These are phyloP conservation scores for Epithemia pelagica DNA, from an alignment of 108 stramenopile genomes.

Conservation along the genomic window DNA sequence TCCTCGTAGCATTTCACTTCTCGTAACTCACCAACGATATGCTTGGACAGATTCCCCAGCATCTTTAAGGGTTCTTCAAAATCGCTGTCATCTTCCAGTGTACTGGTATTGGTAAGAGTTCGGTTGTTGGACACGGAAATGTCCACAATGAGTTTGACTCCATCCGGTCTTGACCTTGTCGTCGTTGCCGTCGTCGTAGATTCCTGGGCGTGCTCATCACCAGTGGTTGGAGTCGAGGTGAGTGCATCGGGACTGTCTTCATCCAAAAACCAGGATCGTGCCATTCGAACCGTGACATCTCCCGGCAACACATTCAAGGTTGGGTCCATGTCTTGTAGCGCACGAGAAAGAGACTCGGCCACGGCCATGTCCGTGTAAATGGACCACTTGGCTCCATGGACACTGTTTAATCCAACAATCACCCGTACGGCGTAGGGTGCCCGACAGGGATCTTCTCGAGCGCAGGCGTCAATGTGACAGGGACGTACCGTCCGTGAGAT, in stretches of 20 bases:
- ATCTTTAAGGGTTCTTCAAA: not conserved
- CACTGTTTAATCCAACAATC: slow-evolving; percentile 51
- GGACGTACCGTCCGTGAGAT: slow-evolving; percentile 35
- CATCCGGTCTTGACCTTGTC: not conserved
- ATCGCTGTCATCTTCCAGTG: not conserved
- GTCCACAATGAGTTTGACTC: slow-evolving; percentile 29
- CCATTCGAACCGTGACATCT: slow-evolving; percentile 34
- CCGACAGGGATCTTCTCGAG: slow-evolving; percentile 57
- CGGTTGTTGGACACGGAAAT: slow-evolving; percentile 32
- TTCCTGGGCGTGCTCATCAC: no score
- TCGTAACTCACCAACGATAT: not conserved
- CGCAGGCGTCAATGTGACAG: slow-evolving; percentile 69
- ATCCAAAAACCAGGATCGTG: slow-evolving; percentile 25
- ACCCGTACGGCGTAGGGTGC: slow-evolving; percentile 69
- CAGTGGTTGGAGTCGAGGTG: not conserved
- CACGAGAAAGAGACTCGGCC: not conserved
- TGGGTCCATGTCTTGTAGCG: not conserved
- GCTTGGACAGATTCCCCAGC: not conserved
- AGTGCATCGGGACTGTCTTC: slow-evolving; percentile 1
- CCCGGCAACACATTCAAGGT: slow-evolving; percentile 20
- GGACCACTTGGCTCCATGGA: slow-evolving; percentile 9
- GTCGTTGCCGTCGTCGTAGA: not conserved
- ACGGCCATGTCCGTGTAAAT: slow-evolving; percentile 3
- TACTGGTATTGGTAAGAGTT: not conserved
- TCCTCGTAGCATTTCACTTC: slow-evolving; percentile 19